phyloP scores from a whole-genome alignment of 2,329 filamentous ascomycete genomes.

The Aspergillus udagawae region DNA sequence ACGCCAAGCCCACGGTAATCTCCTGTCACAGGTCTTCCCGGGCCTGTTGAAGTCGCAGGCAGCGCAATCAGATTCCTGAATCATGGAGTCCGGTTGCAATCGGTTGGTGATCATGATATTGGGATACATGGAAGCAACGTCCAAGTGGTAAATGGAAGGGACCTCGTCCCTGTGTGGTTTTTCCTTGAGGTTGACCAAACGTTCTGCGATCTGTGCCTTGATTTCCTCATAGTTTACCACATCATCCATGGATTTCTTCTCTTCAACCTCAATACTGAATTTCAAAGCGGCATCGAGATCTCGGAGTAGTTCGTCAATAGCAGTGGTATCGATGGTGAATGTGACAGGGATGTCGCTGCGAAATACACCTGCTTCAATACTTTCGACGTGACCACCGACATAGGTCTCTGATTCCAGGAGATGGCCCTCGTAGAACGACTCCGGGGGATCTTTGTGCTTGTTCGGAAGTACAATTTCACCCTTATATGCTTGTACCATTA shows the following conservation, averaged over 20 bases:
- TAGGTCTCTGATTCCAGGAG: conserved; percentile 96
- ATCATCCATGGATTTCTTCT: conserved; percentile 76
- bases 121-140: conserved; percentile 98
- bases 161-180: conserved; percentile 80
- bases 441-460: conserved; percentile 86
- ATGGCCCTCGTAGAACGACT: conserved; percentile 96
- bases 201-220: conserved; percentile 72
- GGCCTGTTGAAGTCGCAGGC: conserved; percentile 98
- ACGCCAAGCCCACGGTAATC: conserved; percentile 96
- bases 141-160: conserved; percentile 94
- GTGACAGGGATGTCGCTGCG: conserved; percentile 92
- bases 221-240: conserved; percentile 79
- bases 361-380: conserved; percentile 97
- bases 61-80: conserved; percentile 90
- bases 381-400: conserved; percentile 96
- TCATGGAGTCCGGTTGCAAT: conserved; percentile 98
- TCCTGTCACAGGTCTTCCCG: conserved; percentile 92
- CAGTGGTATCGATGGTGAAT: conserved; percentile 82
- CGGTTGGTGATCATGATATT: conserved; percentile 99
- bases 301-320: conserved; percentile 79
- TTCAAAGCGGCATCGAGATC: conserved; percentile 86
- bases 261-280: conserved; percentile 81
- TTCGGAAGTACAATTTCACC: conserved; percentile 91
- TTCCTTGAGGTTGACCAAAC: conserved; percentile 67
- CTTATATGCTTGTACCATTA: conserved; percentile 97